Conservation (phyloP, 306 rosid genomes). For the Begonia fuchsioides region DNA sequence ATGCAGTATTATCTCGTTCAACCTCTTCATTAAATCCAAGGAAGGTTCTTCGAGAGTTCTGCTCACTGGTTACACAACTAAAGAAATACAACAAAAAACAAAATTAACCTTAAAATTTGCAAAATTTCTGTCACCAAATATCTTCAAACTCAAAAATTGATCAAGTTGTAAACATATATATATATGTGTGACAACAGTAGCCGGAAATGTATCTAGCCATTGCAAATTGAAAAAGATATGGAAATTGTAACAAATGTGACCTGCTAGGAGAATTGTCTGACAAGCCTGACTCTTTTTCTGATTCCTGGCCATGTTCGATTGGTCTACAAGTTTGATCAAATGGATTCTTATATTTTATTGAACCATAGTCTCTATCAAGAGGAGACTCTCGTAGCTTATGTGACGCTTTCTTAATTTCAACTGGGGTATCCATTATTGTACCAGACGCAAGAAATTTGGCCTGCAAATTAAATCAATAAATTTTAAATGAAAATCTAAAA, state of each 20-base stretch:
- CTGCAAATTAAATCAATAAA: too few relatives aligned
- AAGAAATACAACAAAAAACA: background rate
- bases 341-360: constrained; percentile 37
- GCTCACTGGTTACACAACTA: constrained; percentile 23
- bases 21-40: constrained; percentile 9
- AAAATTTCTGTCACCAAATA: too few relatives aligned
- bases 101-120: background rate
- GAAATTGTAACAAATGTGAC: constrained; percentile 31
- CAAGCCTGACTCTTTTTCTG: constrained; percentile 20
- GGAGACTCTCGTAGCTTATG: constrained; percentile 34
- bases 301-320: constrained; percentile 22
- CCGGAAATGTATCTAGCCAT: too few relatives aligned
- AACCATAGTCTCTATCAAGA: constrained; percentile 25
- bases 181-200: too few relatives aligned
- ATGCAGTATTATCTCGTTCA: too few relatives aligned
- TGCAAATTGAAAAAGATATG: too few relatives aligned
- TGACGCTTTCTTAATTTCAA: constrained; percentile 50
- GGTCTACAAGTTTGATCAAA: constrained; percentile 36
- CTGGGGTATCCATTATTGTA: constrained; percentile 55
- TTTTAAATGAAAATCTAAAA: too few relatives aligned
- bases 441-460: constrained; percentile 94
- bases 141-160: too few relatives aligned
- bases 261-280: constrained; percentile 61
- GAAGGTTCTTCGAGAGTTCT: constrained; percentile 4
- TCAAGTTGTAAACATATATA: too few relatives aligned